Conservation (phyloP, 331 rosid genomes). For the Malus hybrid region DNA sequence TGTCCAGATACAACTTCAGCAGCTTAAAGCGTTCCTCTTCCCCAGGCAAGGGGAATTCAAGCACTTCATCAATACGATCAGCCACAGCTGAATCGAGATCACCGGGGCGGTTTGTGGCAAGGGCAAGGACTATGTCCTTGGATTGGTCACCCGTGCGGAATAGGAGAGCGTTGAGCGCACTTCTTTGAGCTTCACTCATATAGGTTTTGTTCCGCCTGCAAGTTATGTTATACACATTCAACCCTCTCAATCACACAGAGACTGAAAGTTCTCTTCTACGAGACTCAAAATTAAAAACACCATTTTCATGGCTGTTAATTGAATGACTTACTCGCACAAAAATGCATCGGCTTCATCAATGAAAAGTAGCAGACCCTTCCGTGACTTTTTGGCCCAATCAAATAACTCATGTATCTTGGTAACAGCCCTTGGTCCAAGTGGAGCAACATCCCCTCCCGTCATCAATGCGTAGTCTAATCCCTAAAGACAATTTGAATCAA, state of each 20-base stretch:
- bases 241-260: not conserved
- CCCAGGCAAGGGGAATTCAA: conserved; percentile 91
- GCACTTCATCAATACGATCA: conserved; percentile 90
- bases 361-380: conserved; percentile 81
- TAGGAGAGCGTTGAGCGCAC: conserved; percentile 94
- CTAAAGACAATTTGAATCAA: conserved; percentile 25
- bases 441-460: conserved; percentile 99
- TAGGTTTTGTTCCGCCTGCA: conserved; percentile 92
- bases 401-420: conserved; percentile 93
- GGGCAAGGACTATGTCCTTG: conserved; percentile 93
- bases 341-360: conserved; percentile 99
- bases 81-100: conserved; percentile 98
- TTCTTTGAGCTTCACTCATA: conserved; percentile 99
- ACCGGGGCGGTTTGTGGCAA: conserved; percentile 94
- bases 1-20: conserved; percentile 80
- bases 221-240: conserved; percentile 20
- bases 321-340: conserved; percentile 84
- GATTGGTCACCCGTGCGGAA: conserved; percentile 98
- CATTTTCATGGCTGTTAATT: not conserved
- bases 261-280: not conserved
- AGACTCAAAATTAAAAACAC: not conserved
- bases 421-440: conserved; percentile 91
- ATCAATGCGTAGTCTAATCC: conserved; percentile 95
- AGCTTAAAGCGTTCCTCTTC: conserved; percentile 84
- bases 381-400: conserved; percentile 92